Percentiles rank a stretch among this genome's conserved stretches.
Evolutionary conservation across 2,329 filamentous ascomycete species (phyloP).

Genomic region (Cadophora luteo-olivacea): DNA sequence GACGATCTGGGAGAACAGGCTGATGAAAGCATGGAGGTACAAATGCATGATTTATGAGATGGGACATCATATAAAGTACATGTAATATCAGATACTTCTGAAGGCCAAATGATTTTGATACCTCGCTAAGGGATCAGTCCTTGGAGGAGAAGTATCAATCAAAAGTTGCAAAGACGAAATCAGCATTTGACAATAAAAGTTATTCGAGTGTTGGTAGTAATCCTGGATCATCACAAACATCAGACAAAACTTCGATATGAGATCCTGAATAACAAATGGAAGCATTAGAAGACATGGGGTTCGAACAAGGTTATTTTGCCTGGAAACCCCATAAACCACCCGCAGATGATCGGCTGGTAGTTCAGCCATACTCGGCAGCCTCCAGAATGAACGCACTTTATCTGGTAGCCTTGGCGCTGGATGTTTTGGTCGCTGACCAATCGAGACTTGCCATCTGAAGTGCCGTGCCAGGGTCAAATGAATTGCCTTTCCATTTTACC

Average conservation of each 20-base stretch:
- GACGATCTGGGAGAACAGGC: conserved; percentile 23
- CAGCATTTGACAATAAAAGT: neutral
- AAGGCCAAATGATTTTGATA: neutral
- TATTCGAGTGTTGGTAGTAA: conserved; percentile 11
- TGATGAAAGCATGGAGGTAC: conserved; percentile 21
- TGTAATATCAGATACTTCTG: conserved; percentile 18
- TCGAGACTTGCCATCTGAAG: conserved; percentile 18
- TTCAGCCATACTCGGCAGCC: conserved; percentile 24
- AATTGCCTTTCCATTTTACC: conserved; percentile 29
- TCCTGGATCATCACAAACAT: conserved; percentile 11
- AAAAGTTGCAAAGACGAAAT: neutral
- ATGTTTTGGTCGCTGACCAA: conserved; percentile 22
- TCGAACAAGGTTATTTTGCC: conserved; percentile 25
- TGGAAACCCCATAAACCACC: conserved; percentile 5
- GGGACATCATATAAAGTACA: conserved; percentile 23
- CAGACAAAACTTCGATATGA: conserved; percentile 1
- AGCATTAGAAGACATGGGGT: conserved; percentile 6
- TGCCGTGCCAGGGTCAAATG: conserved; percentile 25
- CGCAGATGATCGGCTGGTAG: conserved; percentile 12
- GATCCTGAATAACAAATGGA: neutral
- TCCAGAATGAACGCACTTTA: conserved; percentile 25
- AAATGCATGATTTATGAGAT: conserved; percentile 22
- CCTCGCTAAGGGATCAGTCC: neutral
- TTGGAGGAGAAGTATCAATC: neutral
- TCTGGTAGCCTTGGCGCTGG: conserved; percentile 27